These are phyloP conservation scores for Quercus robur DNA, from an alignment of 306 rosid species.

Conservation along the genomic window DNA sequence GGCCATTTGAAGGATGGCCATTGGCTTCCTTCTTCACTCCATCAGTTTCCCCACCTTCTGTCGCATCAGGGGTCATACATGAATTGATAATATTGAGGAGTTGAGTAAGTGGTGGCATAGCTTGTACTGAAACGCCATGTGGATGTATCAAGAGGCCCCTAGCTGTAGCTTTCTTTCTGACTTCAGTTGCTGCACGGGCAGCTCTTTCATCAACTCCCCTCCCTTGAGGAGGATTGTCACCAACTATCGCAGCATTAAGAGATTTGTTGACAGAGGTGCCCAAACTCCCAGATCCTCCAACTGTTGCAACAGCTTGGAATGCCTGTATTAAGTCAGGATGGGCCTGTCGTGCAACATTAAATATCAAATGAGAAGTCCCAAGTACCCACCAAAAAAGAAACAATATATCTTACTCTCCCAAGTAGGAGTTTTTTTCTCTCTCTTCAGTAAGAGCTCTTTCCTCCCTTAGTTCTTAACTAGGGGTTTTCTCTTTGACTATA, in stretches of 20 bases:
- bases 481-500: too few species aligned
- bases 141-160: constrained; percentile 76
- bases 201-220: constrained; percentile 97
- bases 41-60: constrained; percentile 45
- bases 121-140: constrained; percentile 84
- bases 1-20: constrained; percentile 27
- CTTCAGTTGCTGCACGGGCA: too few species aligned
- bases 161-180: constrained; percentile 96
- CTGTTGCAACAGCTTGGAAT: constrained; percentile 82
- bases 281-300: constrained; percentile 86
- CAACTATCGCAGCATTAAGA: constrained; percentile 74
- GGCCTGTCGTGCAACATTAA: constrained; percentile 46
- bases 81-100: constrained; percentile 76
- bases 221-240: constrained; percentile 75
- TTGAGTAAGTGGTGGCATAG: constrained; percentile 77
- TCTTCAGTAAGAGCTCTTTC: too few species aligned
- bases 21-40: constrained; percentile 42
- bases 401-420: not conserved
- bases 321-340: constrained; percentile 88
- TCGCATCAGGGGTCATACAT: constrained; percentile 46
- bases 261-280: constrained; percentile 60
- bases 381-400: too few species aligned
- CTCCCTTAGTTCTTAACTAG: too few species aligned
- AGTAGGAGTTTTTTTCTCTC: too few species aligned
- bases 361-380: not conserved